Percentiles rank a stretch among this genome's conserved stretches.
These are phyloP conservation scores for Lodderomyces parapsilosis DNA, from an alignment of 1,139 yeast species.

Conservation along the genomic window DNA sequence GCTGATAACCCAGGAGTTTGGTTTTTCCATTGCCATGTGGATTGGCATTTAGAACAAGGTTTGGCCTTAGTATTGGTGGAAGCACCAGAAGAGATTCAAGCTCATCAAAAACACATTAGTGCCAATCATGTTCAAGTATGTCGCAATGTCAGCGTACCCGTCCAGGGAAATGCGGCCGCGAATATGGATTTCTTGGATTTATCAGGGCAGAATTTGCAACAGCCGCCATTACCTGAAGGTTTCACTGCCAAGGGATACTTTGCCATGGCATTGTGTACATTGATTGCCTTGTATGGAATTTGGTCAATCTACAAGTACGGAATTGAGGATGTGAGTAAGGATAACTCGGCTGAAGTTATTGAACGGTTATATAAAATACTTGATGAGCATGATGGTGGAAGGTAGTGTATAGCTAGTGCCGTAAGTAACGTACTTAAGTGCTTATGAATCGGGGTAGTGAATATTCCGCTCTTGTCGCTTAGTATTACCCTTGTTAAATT, in stretches of 20 bases:
- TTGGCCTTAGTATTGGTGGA: slow-evolving; percentile 52
- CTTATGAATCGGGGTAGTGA: not conserved
- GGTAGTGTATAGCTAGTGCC: not conserved
- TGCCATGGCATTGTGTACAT: slow-evolving; percentile 77
- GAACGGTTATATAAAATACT: slow-evolving; percentile 49
- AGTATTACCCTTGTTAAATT: not conserved
- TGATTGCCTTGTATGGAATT: slow-evolving; percentile 80
- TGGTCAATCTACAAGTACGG: slow-evolving; percentile 78
- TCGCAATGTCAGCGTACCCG: slow-evolving; percentile 45
- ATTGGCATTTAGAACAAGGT: slow-evolving; percentile 66
- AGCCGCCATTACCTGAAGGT: slow-evolving; percentile 67
- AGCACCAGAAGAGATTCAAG: slow-evolving; percentile 56
- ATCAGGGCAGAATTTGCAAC: slow-evolving; percentile 70
- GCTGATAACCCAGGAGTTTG: slow-evolving; percentile 64
- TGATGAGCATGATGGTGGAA: slow-evolving; percentile 22
- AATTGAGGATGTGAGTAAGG: slow-evolving; percentile 61
- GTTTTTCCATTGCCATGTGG: slow-evolving; percentile 67
- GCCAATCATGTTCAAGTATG: slow-evolving; percentile 63
- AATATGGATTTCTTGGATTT: slow-evolving; percentile 66
- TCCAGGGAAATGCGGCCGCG: slow-evolving; percentile 84
- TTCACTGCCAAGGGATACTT: slow-evolving; percentile 89
- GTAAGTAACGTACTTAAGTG: not conserved
- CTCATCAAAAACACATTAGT: slow-evolving; percentile 46
- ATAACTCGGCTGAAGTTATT: slow-evolving; percentile 54
- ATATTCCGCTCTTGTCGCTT: not conserved